Percentiles rank a stretch among this genome's conserved stretches.
These are phyloP conservation scores for Leishmania gerbilli DNA, from an alignment of 208 protist species.

Conservation along the genomic window DNA sequence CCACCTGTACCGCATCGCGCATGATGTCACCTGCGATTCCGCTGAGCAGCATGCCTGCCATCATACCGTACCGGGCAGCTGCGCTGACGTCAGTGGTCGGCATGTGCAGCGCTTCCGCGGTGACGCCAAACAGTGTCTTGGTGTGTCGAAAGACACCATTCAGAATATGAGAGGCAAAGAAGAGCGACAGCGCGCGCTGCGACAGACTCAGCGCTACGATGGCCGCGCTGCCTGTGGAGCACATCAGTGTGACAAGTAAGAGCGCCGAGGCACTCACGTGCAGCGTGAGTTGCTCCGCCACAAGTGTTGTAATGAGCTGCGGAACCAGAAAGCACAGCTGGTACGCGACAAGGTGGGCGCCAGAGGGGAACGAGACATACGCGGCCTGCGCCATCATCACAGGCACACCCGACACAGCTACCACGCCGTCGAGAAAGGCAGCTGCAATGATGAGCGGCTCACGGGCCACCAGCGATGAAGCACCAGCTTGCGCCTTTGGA, in stretches of 20 bases:
- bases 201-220: conserved; percentile 38
- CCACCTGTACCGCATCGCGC: conserved; percentile 25
- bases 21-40: conserved; percentile 36
- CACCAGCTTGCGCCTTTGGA: not conserved
- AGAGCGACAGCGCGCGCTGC: conserved; percentile 42
- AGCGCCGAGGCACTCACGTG: conserved; percentile 33
- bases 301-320: conserved; percentile 49
- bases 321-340: conserved; percentile 66
- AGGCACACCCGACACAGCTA: conserved; percentile 31
- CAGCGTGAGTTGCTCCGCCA: conserved; percentile 43
- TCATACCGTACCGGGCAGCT: conserved; percentile 25
- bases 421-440: conserved; percentile 38
- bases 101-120: conserved; percentile 12
- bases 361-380: conserved; percentile 38
- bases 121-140: conserved; percentile 39
- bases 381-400: conserved; percentile 39
- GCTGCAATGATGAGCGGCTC: conserved; percentile 19
- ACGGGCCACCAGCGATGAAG: not conserved
- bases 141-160: conserved; percentile 65
- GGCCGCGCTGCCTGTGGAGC: conserved; percentile 31
- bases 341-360: conserved; percentile 27
- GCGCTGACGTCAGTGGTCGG: not conserved
- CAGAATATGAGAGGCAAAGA: conserved; percentile 49
- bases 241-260: conserved; percentile 41
- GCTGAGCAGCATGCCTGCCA: conserved; percentile 34